phyloP scores from a whole-genome alignment of 805 yeast genomes.

The Cyberlindnera bimundalis region DNA sequence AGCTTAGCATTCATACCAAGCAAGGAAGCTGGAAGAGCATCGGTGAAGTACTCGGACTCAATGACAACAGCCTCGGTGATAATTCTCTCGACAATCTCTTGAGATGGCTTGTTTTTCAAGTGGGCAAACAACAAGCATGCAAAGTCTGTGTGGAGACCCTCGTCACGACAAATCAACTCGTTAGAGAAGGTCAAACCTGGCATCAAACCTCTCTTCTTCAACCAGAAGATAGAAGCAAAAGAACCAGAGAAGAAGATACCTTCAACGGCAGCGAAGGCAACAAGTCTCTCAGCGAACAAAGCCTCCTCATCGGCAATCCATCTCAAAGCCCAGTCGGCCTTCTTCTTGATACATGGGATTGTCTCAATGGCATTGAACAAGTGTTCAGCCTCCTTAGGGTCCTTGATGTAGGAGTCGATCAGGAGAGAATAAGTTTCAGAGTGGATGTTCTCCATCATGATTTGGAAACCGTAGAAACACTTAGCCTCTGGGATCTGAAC shows the following conservation, averaged over 20 bases:
- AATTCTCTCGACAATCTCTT: slow-evolving; percentile 74
- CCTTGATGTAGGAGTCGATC: slow-evolving; percentile 94
- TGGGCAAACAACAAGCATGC: slow-evolving; percentile 95
- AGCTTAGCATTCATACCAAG: slow-evolving; percentile 92
- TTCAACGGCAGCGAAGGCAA: slow-evolving; percentile 98
- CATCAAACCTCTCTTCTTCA: slow-evolving; percentile 98
- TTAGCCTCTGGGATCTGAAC: slow-evolving; percentile 97
- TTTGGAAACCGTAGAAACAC: slow-evolving; percentile 98
- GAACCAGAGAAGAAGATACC: slow-evolving; percentile 99
- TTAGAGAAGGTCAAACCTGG: slow-evolving; percentile 98
- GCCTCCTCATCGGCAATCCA: slow-evolving; percentile 92
- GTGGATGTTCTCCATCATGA: slow-evolving; percentile 99
- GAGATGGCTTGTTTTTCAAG: slow-evolving; percentile 82
- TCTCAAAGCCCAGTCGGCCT: slow-evolving; percentile 98
- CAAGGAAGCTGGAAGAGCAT: slow-evolving; percentile 89
- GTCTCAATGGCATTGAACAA: slow-evolving; percentile 94
- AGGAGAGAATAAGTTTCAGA: slow-evolving; percentile 94
- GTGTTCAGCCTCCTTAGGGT: slow-evolving; percentile 87
- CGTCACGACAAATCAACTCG: slow-evolving; percentile 97
- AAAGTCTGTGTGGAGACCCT: slow-evolving; percentile 97
- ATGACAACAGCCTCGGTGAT: slow-evolving; percentile 93
- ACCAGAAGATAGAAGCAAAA: slow-evolving; percentile 97
- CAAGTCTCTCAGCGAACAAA: slow-evolving; percentile 90
- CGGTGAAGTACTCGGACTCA: slow-evolving; percentile 92
- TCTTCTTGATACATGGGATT: slow-evolving; percentile 93